Base-by-base conservation (phyloP, 78 protist genomes). In the Cavenderia fasciculata region DNA sequence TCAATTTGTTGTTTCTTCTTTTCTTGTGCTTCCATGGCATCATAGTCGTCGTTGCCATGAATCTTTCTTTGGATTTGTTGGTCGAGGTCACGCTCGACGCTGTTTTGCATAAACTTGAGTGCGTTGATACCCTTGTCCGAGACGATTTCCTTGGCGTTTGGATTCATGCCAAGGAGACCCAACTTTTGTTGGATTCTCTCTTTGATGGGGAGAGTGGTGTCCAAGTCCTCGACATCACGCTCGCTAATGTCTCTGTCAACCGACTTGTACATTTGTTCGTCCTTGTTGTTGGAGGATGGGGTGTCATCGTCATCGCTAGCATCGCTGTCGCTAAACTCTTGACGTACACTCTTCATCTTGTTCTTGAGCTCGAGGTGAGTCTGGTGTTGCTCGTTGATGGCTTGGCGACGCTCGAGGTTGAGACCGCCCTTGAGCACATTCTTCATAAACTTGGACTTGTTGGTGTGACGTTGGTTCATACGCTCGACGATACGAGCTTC, bases 71-170 rank as follows among this genome's bases (percentile, higher is more conserved):
- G 54, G 12, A 82, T 12, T 29, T 36, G 23, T 21, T 56, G 14
- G 56, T 82, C 90, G 4, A 82, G 54, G 33, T 82, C 90, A 27
- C 52, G 72, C 73, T 82, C 90, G 72, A 82, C 25, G 12, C 38
- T 38, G 8, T 49, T 52, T 82, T 82, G 90, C 90, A 82, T 82
- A 21, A 82, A 82, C 61, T 82, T 82, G 79, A 82, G 65, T 38
- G 76, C 90, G n/a, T 82, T 82, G n/a, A 82, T 82, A 43, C 90
- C 90, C n/a, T 65, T 82, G 8, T 82, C 90, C n/a, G 62, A 47
- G 21, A 77, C 23, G 36, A 40, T 29, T 5, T 82, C 62, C 25
- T 74, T 52, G 2, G 52, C 16, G 40, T 44, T n/a, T 0, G 82
- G 29, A 54, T 63, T 19, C 73, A 46, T 68, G 18, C 90, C 90